These are phyloP conservation scores for Musa itinerans DNA, from an alignment of 176 grass and related monocot genomes.

Conservation along the genomic window DNA sequence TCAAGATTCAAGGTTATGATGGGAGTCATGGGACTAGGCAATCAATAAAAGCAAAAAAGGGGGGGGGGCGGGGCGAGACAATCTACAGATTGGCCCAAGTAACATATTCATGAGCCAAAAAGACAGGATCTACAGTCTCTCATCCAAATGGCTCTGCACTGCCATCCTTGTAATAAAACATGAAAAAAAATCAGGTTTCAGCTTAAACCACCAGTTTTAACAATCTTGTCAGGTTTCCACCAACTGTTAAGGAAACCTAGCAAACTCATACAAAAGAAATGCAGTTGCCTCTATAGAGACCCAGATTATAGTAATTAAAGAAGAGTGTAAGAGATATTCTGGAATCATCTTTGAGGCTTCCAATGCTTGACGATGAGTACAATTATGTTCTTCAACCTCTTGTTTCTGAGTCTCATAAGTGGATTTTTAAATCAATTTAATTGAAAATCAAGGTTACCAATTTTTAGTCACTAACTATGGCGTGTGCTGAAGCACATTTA, in stretches of 20 bases:
- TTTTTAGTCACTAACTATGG: too few relatives aligned
- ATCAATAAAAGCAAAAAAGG: too few relatives aligned
- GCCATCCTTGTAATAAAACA: not conserved
- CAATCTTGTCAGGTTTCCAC: too few relatives aligned
- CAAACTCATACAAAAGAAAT: constrained; percentile 1
- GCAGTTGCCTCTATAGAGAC: constrained; percentile 25
- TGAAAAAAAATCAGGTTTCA: not conserved
- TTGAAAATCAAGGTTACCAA: too few relatives aligned
- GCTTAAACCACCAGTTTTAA: not conserved
- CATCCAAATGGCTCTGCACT: not conserved
- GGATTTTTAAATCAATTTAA: too few relatives aligned
- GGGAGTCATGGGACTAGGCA: too few relatives aligned
- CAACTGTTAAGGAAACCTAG: not conserved
- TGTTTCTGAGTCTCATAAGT: not conserved
- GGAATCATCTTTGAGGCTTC: not conserved
- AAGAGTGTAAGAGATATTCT: not conserved
- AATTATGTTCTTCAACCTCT: not conserved
- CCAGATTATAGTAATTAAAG: not conserved
- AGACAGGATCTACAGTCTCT: not conserved
- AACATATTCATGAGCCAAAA: too few relatives aligned
- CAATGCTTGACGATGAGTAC: not conserved
- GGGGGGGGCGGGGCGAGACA: too few relatives aligned
- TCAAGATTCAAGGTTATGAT: too few relatives aligned
- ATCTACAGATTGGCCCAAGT: too few relatives aligned
- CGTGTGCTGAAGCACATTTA: too few relatives aligned